A percentile compares a stretch with the other conserved stretches of the same genome.
Evolutionary conservation across 352 stramenopile species (phyloP).

Genomic region (Pythium grandisporangium): DNA sequence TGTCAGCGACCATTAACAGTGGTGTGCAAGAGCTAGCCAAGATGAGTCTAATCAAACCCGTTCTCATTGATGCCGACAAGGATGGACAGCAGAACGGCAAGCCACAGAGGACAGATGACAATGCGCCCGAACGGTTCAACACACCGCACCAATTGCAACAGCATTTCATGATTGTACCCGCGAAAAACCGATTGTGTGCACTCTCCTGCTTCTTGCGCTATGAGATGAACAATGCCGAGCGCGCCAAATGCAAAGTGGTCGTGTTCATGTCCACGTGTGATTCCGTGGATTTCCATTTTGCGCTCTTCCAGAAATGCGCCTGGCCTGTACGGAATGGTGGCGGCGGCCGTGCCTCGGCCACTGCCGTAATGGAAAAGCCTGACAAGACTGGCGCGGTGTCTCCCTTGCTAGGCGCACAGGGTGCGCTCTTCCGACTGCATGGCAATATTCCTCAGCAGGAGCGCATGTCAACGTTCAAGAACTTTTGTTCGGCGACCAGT

Average conservation of each 20-base stretch:
- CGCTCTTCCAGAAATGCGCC: conserved; percentile 82
- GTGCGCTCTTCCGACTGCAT: conserved; percentile 84
- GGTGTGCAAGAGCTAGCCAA: conserved; percentile 74
- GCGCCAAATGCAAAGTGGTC: conserved; percentile 77
- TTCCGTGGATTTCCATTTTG: conserved; percentile 94
- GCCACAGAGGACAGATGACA: conserved; percentile 1
- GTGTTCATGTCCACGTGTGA: conserved; percentile 98
- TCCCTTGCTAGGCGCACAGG: conserved; percentile 47
- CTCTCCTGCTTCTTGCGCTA: conserved; percentile 89
- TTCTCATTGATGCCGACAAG: conserved; percentile 70
- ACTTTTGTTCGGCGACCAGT: conserved; percentile 86
- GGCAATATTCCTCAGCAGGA: conserved; percentile 95
- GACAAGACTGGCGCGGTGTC: conserved; percentile 21
- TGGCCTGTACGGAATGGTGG: conserved; percentile 25
- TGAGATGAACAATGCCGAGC: conserved; percentile 35
- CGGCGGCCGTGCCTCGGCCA: conserved; percentile 6
- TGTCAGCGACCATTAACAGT: conserved; percentile 85
- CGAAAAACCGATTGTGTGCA: conserved; percentile 90
- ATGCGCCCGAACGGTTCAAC: conserved; percentile 62
- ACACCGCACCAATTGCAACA: conserved; percentile 93
- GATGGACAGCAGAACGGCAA: conserved; percentile 7
- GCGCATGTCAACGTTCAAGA: conserved; percentile 93
- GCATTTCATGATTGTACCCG: conserved; percentile 93
- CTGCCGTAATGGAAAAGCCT: conserved; percentile 89
- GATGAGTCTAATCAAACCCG: conserved; percentile 71